Evolutionary conservation across 306 rosid species (phyloP).

Genomic region (Gillenia trifoliata): DNA sequence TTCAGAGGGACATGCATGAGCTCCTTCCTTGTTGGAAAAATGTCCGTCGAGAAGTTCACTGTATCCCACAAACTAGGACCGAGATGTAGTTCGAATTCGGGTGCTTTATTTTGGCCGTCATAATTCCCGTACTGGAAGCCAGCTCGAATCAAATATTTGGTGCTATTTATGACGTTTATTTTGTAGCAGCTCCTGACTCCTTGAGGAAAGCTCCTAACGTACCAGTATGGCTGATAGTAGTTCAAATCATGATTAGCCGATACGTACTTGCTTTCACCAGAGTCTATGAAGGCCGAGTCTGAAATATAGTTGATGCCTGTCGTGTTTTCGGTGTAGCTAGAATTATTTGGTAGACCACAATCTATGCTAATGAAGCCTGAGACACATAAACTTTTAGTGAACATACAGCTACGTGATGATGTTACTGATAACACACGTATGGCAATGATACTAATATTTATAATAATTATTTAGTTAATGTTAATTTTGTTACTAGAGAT

Average conservation of each 20-base stretch:
- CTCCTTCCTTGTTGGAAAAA: too few species aligned
- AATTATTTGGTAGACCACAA: neutral
- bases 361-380: constrained; percentile 29
- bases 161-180: constrained; percentile 9
- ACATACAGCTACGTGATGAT: too few species aligned
- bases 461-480: too few species aligned
- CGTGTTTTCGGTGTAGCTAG: fast-evolving
- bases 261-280: neutral
- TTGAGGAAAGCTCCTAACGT: constrained; percentile 34
- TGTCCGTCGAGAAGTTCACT: too few species aligned
- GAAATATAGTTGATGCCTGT: neutral
- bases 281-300: neutral
- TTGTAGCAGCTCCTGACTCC: constrained; percentile 41
- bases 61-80: constrained; percentile 24
- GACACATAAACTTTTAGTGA: too few species aligned
- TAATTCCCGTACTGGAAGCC: constrained; percentile 32
- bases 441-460: too few species aligned
- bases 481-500: too few species aligned
- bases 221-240: neutral
- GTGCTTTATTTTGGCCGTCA: neutral
- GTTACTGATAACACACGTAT: too few species aligned
- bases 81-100: constrained; percentile 16
- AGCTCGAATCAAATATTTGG: constrained; percentile 27
- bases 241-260: too few species aligned
- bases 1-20: too few species aligned